A percentile compares a stretch with the other conserved stretches of the same genome.
These are phyloP conservation scores for Atkinsonella texensis DNA, from an alignment of 2,329 filamentous ascomycete genomes.

Conservation along the genomic window DNA sequence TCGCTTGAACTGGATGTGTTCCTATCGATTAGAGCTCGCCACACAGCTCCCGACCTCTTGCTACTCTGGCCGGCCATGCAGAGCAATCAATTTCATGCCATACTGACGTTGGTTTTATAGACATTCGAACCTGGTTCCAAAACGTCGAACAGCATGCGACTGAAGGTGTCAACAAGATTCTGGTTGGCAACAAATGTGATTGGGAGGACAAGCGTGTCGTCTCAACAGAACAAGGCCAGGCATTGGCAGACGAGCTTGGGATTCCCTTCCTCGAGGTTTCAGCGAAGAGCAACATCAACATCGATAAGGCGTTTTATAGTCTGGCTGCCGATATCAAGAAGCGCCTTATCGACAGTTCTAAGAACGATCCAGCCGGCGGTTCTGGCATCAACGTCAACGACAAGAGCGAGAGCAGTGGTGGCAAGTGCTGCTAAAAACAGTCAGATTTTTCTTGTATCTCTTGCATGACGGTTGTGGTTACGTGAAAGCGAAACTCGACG, in stretches of 20 bases:
- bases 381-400: conserved; percentile 59
- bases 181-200: conserved; percentile 99
- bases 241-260: conserved; percentile 86
- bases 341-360: conserved; percentile 83
- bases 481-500: neutral
- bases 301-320: conserved; percentile 96
- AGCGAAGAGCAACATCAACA: conserved; percentile 99
- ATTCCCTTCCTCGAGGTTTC: conserved; percentile 98
- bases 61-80: neutral
- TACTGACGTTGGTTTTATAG: conserved; percentile 32
- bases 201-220: conserved; percentile 99
- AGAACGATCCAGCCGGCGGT: conserved; percentile 52
- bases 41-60: neutral
- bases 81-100: too few relatives aligned
- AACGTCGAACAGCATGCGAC: conserved; percentile 98
- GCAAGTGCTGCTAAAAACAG: conserved; percentile 44
- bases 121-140: conserved; percentile 98
- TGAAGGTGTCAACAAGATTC: conserved; percentile 98
- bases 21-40: neutral
- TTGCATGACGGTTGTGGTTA: neutral
- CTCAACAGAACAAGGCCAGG: conserved; percentile 84
- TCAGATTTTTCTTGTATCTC: neutral
- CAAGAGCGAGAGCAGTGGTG: conserved; percentile 42
- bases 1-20: neutral
- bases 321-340: conserved; percentile 97